Base-by-base conservation (phyloP, 768 basidiomycete species). In the Podaxis sp. region DNA sequence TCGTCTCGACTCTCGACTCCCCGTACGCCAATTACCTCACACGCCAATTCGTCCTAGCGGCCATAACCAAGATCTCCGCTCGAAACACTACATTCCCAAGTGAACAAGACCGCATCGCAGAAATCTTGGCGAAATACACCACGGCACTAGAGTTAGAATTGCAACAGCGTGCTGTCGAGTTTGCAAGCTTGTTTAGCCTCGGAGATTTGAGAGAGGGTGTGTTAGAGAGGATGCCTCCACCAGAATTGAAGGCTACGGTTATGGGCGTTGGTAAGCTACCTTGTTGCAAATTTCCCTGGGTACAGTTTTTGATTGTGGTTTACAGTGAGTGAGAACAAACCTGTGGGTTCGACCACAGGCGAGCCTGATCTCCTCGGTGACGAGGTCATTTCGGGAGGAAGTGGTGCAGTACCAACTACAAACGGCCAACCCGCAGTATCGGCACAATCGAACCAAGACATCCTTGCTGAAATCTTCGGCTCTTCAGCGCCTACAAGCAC, bases 191-290 rank as follows among this genome's bases (percentile, higher is more conserved):
- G 67, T 94, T 93, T 72, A 85, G 82, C 30, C 76, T 93, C 7
- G 89, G 88, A 4, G 87, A 91, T n/a, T 77, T 91, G 22, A 82
- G 85, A 63, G 81, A 83, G 7, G 97, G 96, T 40, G 95, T 99
- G 1, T 74, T 99, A 64, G 97, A 99, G 78, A 85, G 95, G 60
- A 99, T 99, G 97, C 97, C 97, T n/a, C 91, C 94, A 4, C 97
- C 97, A 1, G 97, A 99, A 73, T 77, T 99, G 66, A 97, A 96
- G 77, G 90, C 91, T n/a, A 98, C 96, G 2, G 92, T 99, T 2
- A 91, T 96, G 83, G 97, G 94, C 51, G 84, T 90, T 64, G 92
- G 95, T 96, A 67, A 66, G 86, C 62, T 5, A 51, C 10, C 58
- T 10, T 22, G 54, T 52, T 1, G 12, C 13, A 15, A 28, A 59